Evolutionary conservation across 2,329 filamentous ascomycete genomes (phyloP).

Genomic region (Teratosphaeria zuluensis): DNA sequence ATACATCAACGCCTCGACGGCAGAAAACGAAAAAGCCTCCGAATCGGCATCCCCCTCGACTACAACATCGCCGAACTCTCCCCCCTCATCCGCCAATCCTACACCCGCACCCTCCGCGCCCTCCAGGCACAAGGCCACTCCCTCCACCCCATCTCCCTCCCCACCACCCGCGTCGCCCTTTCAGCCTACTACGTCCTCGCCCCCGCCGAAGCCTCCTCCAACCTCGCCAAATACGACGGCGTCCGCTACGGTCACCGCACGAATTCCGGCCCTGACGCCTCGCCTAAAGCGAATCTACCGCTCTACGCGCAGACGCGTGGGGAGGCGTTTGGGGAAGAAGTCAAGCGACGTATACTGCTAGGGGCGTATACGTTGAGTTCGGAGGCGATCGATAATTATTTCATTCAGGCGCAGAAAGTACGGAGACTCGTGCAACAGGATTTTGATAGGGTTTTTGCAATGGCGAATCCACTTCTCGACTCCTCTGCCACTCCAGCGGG

Average conservation of each 20-base stretch:
- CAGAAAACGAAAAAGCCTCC: constrained; percentile 20
- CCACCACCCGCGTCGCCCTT: constrained; percentile 73
- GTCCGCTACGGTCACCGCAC: constrained; percentile 71
- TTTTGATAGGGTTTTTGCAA: constrained; percentile 69
- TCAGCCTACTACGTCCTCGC: constrained; percentile 94
- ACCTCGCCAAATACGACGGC: constrained; percentile 93
- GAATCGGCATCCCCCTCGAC: constrained; percentile 56
- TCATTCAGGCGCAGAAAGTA: constrained; percentile 83
- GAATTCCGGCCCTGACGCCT: constrained; percentile 40
- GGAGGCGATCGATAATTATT: constrained; percentile 90
- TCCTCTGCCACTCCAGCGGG: neutral
- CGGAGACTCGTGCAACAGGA: constrained; percentile 75
- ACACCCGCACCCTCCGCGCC: constrained; percentile 51
- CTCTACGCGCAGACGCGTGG: constrained; percentile 71
- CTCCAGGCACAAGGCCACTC: constrained; percentile 58
- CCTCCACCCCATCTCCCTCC: constrained; percentile 68
- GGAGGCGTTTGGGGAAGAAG: constrained; percentile 70
- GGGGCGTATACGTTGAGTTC: constrained; percentile 87
- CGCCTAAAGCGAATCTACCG: constrained; percentile 14
- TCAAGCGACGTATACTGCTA: constrained; percentile 75
- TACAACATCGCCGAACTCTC: constrained; percentile 84
- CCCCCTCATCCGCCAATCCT: constrained; percentile 57
- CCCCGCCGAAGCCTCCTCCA: constrained; percentile 89
- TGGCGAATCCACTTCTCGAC: constrained; percentile 57
- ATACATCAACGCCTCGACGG: constrained; percentile 16